Conservation (phyloP, 2,329 filamentous ascomycete genomes). For the Geosmithia flava region DNA sequence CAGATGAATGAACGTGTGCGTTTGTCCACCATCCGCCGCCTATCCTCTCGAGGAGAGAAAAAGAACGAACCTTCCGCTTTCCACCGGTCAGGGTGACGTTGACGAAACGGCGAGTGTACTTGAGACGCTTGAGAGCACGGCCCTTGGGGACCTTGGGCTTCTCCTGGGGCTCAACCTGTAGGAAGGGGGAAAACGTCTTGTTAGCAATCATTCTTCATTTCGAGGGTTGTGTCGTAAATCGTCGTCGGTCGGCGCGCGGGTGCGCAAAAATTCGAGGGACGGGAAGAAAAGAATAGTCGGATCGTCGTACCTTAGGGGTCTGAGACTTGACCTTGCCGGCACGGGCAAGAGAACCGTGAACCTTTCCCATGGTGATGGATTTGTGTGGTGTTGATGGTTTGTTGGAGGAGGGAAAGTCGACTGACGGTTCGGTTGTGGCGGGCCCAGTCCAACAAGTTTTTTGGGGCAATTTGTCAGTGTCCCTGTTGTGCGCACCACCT, state of each 20-base stretch:
- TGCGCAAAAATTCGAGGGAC: neutral
- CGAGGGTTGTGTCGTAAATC: neutral
- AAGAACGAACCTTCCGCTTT: constrained; percentile 74
- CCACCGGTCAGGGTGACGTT: constrained; percentile 95
- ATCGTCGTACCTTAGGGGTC: constrained; percentile 66
- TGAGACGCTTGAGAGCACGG: constrained; percentile 91
- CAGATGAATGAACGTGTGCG: neutral
- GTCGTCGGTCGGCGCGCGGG: neutral
- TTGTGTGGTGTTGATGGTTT: constrained; percentile 23
- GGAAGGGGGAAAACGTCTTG: constrained; percentile 5
- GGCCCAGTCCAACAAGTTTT: constrained; percentile 10
- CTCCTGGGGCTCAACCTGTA: constrained; percentile 76
- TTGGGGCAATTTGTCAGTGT: constrained; percentile 18
- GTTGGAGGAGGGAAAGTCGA: constrained; percentile 17
- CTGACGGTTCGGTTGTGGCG: constrained; percentile 5
- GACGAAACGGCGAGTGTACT: constrained; percentile 95
- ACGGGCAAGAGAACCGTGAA: constrained; percentile 89
- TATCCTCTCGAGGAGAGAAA: neutral
- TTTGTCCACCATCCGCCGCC: neutral
- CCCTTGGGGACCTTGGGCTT: constrained; percentile 97
- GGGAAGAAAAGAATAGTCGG: neutral
- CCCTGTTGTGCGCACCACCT: constrained; percentile 22
- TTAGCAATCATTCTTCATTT: constrained; percentile 8
- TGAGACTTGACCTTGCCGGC: constrained; percentile 96
- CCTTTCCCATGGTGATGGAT: constrained; percentile 68